A percentile compares a stretch with the other conserved stretches of the same genome.
phyloP scores from a whole-genome alignment of 208 protist species.

The Vickermania spadyakhi region DNA sequence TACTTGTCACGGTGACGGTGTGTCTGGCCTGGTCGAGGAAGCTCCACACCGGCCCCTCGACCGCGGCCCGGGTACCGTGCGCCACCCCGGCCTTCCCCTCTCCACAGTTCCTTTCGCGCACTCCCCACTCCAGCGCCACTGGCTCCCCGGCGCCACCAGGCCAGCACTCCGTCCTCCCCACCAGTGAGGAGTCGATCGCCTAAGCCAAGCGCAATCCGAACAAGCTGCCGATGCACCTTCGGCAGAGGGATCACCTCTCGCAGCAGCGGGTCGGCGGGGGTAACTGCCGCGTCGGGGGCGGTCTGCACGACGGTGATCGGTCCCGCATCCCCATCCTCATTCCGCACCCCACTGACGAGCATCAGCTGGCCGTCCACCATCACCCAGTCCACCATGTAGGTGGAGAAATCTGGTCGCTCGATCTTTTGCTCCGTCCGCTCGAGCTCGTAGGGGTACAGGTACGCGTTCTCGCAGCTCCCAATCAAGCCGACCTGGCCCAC shows the following conservation, averaged over 20 bases:
- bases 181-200: slow-evolving; percentile 66
- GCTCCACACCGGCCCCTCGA: no score
- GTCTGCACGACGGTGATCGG: slow-evolving; percentile 41
- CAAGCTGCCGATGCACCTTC: slow-evolving; percentile 46
- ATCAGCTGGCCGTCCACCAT: slow-evolving; percentile 31
- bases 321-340: slow-evolving; percentile 68
- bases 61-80: no score
- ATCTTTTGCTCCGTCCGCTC: slow-evolving; percentile 35
- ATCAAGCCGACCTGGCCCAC: slow-evolving; percentile 34
- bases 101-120: no score
- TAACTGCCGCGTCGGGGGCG: background rate
- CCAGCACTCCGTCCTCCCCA: slow-evolving; percentile 71
- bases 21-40: no score
- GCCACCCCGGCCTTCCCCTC: no score
- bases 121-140: no score
- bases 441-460: slow-evolving; percentile 52
- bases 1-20: no score
- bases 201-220: slow-evolving; percentile 56
- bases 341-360: slow-evolving; percentile 46
- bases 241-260: slow-evolving; percentile 13
- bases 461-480: slow-evolving; percentile 80
- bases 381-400: slow-evolving; percentile 76
- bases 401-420: slow-evolving; percentile 32
- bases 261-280: background rate
- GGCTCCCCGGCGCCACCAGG: slow-evolving; percentile 45